Conservation (phyloP, 495 filamentous ascomycete species). For the Aspergillus indologenus region DNA sequence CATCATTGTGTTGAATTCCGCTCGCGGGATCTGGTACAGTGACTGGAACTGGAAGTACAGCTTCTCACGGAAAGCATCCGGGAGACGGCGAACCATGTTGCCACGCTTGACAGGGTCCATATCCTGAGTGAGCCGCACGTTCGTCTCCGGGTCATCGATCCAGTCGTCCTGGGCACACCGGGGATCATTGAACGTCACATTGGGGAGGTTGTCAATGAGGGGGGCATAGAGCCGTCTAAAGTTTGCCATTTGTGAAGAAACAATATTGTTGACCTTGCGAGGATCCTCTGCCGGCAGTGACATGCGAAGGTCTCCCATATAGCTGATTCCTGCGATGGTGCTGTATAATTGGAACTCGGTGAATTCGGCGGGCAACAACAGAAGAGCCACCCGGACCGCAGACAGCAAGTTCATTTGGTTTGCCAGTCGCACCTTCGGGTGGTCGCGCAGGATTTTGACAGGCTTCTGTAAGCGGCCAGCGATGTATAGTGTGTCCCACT, state of each 20-base stretch:
- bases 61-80: constrained; percentile 80
- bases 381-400: constrained; percentile 81
- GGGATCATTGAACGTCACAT: constrained; percentile 74
- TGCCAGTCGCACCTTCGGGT: constrained; percentile 82
- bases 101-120: constrained; percentile 86
- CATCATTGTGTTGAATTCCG: constrained; percentile 85
- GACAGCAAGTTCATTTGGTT: constrained; percentile 95
- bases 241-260: constrained; percentile 82
- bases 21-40: constrained; percentile 78
- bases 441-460: constrained; percentile 94
- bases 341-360: constrained; percentile 84
- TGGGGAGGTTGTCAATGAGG: constrained; percentile 84
- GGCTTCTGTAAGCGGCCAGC: constrained; percentile 95
- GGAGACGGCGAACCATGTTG: constrained; percentile 93
- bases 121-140: constrained; percentile 71
- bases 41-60: constrained; percentile 92
- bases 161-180: constrained; percentile 59
- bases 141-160: constrained; percentile 59
- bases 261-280: constrained; percentile 91
- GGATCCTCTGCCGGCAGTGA: constrained; percentile 80
- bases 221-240: constrained; percentile 89
- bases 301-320: constrained; percentile 95
- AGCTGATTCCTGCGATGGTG: constrained; percentile 87
- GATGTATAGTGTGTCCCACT: constrained; percentile 91
- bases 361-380: constrained; percentile 79